These are phyloP conservation scores for Cystofilobasidium ferigula DNA, from an alignment of 768 basidiomycete genomes.

Conservation along the genomic window DNA sequence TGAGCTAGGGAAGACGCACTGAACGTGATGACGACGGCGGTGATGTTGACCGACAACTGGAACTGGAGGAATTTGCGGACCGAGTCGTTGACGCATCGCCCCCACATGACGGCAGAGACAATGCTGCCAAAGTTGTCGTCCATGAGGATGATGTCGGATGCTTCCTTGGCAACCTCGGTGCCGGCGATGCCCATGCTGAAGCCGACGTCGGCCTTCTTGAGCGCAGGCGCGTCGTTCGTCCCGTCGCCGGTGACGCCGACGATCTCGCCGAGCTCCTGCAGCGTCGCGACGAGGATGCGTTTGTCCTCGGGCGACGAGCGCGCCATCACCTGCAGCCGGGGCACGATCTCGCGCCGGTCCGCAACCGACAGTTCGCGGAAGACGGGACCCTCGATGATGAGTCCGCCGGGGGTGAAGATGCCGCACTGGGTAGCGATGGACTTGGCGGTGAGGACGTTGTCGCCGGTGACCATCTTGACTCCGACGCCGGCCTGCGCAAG, in stretches of 20 bases:
- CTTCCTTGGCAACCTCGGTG: conserved; percentile 97
- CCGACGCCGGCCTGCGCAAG: conserved; percentile 60
- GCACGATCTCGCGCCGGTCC: conserved; percentile 72
- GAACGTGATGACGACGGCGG: conserved; percentile 77
- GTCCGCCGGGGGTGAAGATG: conserved; percentile 82
- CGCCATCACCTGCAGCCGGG: conserved; percentile 88
- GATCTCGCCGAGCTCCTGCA: conserved; percentile 75
- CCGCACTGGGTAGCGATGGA: conserved; percentile 94
- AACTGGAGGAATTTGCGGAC: conserved; percentile 77
- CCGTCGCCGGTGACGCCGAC: conserved; percentile 96
- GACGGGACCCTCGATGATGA: conserved; percentile 95
- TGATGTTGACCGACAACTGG: conserved; percentile 69
- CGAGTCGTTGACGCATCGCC: conserved; percentile 93
- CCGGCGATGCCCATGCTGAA: conserved; percentile 93
- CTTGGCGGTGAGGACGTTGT: conserved; percentile 88
- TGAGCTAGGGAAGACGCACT: neutral
- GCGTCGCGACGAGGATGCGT: conserved; percentile 76
- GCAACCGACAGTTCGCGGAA: conserved; percentile 49
- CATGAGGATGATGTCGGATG: conserved; percentile 85
- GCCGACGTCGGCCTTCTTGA: conserved; percentile 90
- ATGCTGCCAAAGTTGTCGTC: conserved; percentile 65
- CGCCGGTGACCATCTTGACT: conserved; percentile 98
- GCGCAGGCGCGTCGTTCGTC: conserved; percentile 87
- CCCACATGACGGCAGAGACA: conserved; percentile 97
- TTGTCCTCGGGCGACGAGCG: conserved; percentile 97